Evolutionary conservation across 1,284 basidiomycete species (phyloP).

Genomic region (Hymenochaete sp.): DNA sequence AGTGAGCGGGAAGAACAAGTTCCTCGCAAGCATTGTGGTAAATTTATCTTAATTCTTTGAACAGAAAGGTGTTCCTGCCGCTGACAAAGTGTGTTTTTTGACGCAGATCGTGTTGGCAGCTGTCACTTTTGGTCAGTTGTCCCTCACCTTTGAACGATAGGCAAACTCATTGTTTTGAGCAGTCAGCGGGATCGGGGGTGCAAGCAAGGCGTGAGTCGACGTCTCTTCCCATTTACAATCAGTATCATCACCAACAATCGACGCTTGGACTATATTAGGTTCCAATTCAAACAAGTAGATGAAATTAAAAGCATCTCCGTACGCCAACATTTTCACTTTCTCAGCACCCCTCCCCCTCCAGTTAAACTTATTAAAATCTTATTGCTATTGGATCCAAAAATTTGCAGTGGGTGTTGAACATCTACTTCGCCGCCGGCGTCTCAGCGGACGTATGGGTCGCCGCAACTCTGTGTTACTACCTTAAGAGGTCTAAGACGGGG

Average conservation of each 20-base stretch:
- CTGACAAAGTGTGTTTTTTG: background rate
- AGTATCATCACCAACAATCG: too few relatives aligned
- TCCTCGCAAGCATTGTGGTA: slow-evolving; percentile 4
- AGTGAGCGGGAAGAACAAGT: slow-evolving; percentile 14
- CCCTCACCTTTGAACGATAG: too few relatives aligned
- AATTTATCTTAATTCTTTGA: background rate
- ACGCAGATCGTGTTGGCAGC: slow-evolving; percentile 1
- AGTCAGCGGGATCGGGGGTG: too few relatives aligned
- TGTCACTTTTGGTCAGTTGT: slow-evolving; percentile 7
- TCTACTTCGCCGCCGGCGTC: slow-evolving; percentile 8
- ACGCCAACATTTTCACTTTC: too few relatives aligned
- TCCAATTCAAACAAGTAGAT: too few relatives aligned
- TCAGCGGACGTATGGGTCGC: slow-evolving; percentile 15
- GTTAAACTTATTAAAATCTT: background rate
- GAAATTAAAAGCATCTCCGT: too few relatives aligned
- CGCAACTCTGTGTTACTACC: slow-evolving; percentile 10
- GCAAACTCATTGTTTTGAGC: too few relatives aligned
- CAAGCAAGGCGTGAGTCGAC: too few relatives aligned
- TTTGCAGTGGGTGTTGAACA: slow-evolving; percentile 13
- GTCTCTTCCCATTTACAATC: too few relatives aligned
- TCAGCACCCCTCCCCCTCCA: too few relatives aligned
- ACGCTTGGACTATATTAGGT: too few relatives aligned
- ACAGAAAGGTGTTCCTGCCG: background rate
- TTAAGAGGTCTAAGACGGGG: slow-evolving; percentile 10
- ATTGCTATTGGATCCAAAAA: too few relatives aligned